Evolutionary conservation across 2,329 filamentous ascomycete genomes (phyloP).

Genomic region (Paraconiothyrium sp.): DNA sequence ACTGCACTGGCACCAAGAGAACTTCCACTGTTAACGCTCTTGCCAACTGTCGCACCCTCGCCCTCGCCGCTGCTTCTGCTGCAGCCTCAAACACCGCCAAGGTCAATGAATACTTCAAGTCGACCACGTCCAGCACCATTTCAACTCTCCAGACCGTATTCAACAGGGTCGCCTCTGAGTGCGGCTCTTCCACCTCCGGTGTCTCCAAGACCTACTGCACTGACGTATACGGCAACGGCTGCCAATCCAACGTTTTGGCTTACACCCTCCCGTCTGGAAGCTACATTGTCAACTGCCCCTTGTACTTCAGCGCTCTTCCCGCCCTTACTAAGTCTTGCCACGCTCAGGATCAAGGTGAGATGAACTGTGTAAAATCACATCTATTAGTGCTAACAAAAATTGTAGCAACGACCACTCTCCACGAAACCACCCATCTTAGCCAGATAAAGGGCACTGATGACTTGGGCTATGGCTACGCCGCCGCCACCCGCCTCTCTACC

Average conservation of each 20-base stretch:
- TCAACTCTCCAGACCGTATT: constrained; percentile 61
- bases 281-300: constrained; percentile 67
- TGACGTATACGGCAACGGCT: constrained; percentile 61
- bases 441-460: constrained; percentile 66
- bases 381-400: too few species aligned
- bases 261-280: constrained; percentile 65
- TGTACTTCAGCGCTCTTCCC: constrained; percentile 64
- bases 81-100: constrained; percentile 58
- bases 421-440: constrained; percentile 69
- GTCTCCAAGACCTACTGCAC: constrained; percentile 64
- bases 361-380: too few species aligned
- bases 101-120: constrained; percentile 71
- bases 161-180: constrained; percentile 63
- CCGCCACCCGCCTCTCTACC: constrained; percentile 54
- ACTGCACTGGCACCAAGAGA: constrained; percentile 61
- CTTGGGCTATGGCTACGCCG: constrained; percentile 63
- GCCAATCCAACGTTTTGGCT: constrained; percentile 61
- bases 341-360: constrained; percentile 63
- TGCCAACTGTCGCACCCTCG: constrained; percentile 11
- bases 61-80: constrained; percentile 45
- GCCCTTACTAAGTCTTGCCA: constrained; percentile 63
- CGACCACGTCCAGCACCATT: constrained; percentile 55
- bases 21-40: constrained; percentile 60
- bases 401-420: constrained; percentile 66
- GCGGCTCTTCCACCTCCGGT: constrained; percentile 59